phyloP scores from a whole-genome alignment of 2,329 filamentous ascomycete genomes.

The Verticillium zaregamsianum region DNA sequence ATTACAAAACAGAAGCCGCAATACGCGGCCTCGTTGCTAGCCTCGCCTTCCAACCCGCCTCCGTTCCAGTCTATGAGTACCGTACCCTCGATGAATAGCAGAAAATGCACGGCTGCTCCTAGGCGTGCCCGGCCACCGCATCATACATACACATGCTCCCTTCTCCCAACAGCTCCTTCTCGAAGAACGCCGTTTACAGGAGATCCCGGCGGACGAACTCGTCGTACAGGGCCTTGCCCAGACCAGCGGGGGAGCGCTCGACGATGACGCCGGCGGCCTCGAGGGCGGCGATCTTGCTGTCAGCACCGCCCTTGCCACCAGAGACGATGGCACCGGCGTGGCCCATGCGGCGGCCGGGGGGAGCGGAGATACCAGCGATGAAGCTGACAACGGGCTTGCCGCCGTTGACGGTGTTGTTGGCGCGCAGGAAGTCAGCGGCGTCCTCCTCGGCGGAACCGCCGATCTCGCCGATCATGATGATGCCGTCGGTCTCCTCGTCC shows the following conservation, averaged over 20 bases:
- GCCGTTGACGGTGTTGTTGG: slow-evolving; percentile 80
- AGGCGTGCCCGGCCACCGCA: slow-evolving; percentile 8
- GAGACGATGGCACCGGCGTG: slow-evolving; percentile 98
- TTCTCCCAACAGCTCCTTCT: slow-evolving; percentile 2
- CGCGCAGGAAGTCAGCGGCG: slow-evolving; percentile 90
- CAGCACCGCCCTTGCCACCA: slow-evolving; percentile 94
- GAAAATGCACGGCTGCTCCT: background rate
- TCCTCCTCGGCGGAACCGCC: slow-evolving; percentile 97
- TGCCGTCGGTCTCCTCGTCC: slow-evolving; percentile 94
- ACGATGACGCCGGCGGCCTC: slow-evolving; percentile 93
- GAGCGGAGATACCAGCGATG: slow-evolving; percentile 96
- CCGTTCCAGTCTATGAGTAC: slow-evolving; percentile 1
- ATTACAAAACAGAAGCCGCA: background rate
- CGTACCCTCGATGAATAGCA: background rate
- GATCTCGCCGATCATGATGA: slow-evolving; percentile 99
- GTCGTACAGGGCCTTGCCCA: slow-evolving; percentile 90
- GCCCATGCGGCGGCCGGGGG: slow-evolving; percentile 94
- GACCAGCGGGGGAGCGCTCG: slow-evolving; percentile 84
- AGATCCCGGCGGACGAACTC: slow-evolving; percentile 96
- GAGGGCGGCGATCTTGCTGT: slow-evolving; percentile 95
- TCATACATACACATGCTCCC: slow-evolving; percentile 12
- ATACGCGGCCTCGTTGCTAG: background rate
- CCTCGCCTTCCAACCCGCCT: background rate
- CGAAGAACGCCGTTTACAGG: slow-evolving; percentile 57
- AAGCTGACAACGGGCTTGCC: slow-evolving; percentile 96